Conservation (phyloP, 2,329 filamentous ascomycete genomes). For the Tolypocladium cylindrosporum region DNA sequence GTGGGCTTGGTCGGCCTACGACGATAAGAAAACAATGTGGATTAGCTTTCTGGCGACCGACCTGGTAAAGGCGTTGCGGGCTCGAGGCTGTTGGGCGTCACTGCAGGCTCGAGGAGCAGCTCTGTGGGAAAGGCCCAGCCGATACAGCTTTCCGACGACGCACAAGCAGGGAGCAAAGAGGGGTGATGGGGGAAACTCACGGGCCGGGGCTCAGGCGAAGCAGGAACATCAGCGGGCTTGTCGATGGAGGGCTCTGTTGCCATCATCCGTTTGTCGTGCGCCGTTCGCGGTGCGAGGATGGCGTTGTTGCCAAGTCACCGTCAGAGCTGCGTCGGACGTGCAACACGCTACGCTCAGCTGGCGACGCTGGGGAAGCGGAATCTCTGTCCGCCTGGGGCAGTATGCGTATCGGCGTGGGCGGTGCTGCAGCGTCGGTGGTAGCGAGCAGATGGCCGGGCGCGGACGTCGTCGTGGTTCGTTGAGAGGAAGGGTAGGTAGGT, state of each 20-base stretch:
- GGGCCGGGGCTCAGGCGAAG: slow-evolving; percentile 33
- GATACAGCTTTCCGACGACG: not conserved
- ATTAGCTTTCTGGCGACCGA: slow-evolving; percentile 13
- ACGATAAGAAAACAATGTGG: not conserved
- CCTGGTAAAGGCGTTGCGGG: not conserved
- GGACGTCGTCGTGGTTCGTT: not conserved
- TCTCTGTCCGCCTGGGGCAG: not conserved
- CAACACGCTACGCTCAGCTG: not conserved
- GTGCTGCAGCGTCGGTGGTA: not conserved
- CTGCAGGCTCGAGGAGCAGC: not conserved
- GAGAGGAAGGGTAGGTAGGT: not conserved
- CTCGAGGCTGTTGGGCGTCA: not conserved
- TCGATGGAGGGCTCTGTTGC: slow-evolving; percentile 50
- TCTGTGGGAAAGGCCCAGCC: not conserved
- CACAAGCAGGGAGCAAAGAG: not conserved
- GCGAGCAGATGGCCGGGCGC: not conserved
- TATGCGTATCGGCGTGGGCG: not conserved
- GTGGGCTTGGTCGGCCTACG: slow-evolving; percentile 27
- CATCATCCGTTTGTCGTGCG: slow-evolving; percentile 48
- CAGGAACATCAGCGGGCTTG: slow-evolving; percentile 43
- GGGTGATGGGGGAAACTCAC: slow-evolving; percentile 18
- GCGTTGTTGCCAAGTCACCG: slow-evolving; percentile 14
- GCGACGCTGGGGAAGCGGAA: not conserved
- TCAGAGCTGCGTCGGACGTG: not conserved
- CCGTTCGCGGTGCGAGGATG: slow-evolving; percentile 20